These are phyloP conservation scores for Chlorokybus atmophyticus DNA, from an alignment of 139 green algal genomes.

Conservation along the genomic window DNA sequence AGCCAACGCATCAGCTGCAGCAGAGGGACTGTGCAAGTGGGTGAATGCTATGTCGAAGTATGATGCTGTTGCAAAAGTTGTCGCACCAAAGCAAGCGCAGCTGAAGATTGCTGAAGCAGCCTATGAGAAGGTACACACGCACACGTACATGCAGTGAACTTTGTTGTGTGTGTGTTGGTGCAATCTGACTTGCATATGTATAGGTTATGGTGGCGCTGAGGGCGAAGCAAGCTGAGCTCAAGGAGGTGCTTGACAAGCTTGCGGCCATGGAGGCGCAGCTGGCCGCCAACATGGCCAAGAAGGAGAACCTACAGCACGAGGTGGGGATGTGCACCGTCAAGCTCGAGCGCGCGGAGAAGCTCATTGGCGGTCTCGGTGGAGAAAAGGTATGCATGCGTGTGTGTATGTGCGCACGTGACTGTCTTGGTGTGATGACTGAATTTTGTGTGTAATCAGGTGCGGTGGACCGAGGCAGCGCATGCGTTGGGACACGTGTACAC, in stretches of 20 bases:
- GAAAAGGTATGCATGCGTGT: too few relatives aligned
- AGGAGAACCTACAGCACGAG: constrained; percentile 26
- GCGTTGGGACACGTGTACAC: constrained; percentile 20
- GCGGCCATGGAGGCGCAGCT: constrained; percentile 27
- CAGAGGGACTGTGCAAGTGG: constrained; percentile 34
- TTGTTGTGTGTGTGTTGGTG: too few relatives aligned
- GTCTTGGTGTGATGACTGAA: too few relatives aligned
- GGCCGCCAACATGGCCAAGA: constrained; percentile 18
- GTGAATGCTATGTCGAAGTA: constrained; percentile 31
- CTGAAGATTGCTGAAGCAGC: constrained; percentile 22
- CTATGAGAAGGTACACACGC: too few relatives aligned
- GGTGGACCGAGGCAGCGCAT: constrained; percentile 17
- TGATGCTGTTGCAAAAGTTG: constrained; percentile 31
- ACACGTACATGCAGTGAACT: too few relatives aligned
- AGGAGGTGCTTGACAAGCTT: constrained; percentile 26
- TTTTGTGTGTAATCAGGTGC: too few relatives aligned
- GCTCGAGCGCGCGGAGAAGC: constrained; percentile 32
- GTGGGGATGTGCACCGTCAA: constrained; percentile 31
- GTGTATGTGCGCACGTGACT: too few relatives aligned
- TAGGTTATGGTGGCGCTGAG: constrained; percentile 27
- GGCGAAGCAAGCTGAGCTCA: constrained; percentile 30
- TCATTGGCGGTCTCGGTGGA: constrained; percentile 32
- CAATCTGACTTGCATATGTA: too few relatives aligned
- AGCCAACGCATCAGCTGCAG: constrained; percentile 19
- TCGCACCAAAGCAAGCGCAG: constrained; percentile 29